These are phyloP conservation scores for Coniochaeta ligniaria DNA, from an alignment of 2,329 filamentous ascomycete species.

Conservation along the genomic window DNA sequence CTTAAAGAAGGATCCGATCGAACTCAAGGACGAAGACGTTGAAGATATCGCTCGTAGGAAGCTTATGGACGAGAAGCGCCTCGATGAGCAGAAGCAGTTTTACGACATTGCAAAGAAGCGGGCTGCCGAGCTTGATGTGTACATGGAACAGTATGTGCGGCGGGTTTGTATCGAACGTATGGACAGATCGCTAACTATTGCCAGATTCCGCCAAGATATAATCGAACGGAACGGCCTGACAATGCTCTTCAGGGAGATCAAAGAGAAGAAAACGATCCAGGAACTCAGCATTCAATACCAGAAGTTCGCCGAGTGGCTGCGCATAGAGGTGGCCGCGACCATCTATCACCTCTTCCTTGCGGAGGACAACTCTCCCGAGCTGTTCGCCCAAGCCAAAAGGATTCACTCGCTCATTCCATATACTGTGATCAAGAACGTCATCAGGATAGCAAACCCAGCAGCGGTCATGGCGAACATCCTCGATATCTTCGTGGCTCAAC, in stretches of 20 bases:
- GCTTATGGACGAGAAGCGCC: slow-evolving; percentile 74
- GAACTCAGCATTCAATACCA: slow-evolving; percentile 93
- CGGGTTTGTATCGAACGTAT: background rate
- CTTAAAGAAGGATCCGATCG: slow-evolving; percentile 64
- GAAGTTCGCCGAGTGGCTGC: slow-evolving; percentile 96
- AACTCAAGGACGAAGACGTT: slow-evolving; percentile 72
- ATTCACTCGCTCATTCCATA: slow-evolving; percentile 96
- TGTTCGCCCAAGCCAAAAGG: slow-evolving; percentile 88
- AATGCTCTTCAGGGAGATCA: slow-evolving; percentile 87
- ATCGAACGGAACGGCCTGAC: slow-evolving; percentile 76
- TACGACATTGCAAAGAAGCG: slow-evolving; percentile 91
- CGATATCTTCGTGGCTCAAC: slow-evolving; percentile 92
- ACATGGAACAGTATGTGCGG: slow-evolving; percentile 79
- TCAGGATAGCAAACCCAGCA: slow-evolving; percentile 90
- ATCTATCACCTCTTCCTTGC: slow-evolving; percentile 96
- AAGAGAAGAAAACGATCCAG: slow-evolving; percentile 77
- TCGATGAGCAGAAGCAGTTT: slow-evolving; percentile 89
- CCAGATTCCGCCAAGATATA: slow-evolving; percentile 58
- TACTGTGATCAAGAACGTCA: slow-evolving; percentile 89
- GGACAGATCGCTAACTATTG: slow-evolving; percentile 8
- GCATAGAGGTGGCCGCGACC: slow-evolving; percentile 94
- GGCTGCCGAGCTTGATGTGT: slow-evolving; percentile 88
- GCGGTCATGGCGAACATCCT: slow-evolving; percentile 95
- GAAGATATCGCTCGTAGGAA: slow-evolving; percentile 76
- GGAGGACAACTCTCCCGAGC: slow-evolving; percentile 93